phyloP scores from a whole-genome alignment of 768 basidiomycete species.

The Suillus americanus region DNA sequence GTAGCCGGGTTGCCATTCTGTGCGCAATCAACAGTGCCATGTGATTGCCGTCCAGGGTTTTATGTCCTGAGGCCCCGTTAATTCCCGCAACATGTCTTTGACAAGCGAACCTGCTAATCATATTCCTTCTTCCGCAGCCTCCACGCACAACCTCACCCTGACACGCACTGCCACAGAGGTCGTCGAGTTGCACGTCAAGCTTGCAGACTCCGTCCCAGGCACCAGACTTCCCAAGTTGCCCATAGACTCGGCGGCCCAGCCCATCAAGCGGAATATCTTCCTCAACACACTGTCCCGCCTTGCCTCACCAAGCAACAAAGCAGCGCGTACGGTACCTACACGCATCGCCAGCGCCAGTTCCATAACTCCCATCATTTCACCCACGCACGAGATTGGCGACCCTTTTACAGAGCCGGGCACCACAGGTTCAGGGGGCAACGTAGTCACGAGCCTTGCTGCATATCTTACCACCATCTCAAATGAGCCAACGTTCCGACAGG shows the following conservation, averaged over 20 bases:
- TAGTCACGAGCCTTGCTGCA: conserved; percentile 68
- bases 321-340: conserved; percentile 39
- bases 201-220: conserved; percentile 61
- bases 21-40: conserved; percentile 18
- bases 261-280: conserved; percentile 75
- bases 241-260: conserved; percentile 50
- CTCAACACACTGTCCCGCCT: conserved; percentile 84
- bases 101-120: conserved; percentile 27
- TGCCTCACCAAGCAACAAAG: conserved; percentile 67
- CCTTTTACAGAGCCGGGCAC: conserved; percentile 46
- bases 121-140: conserved; percentile 50
- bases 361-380: conserved; percentile 48
- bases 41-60: conserved; percentile 10
- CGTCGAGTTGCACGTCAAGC: conserved; percentile 78
- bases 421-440: conserved; percentile 38
- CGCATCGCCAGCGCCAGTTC: conserved; percentile 33
- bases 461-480: conserved; percentile 82
- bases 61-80: conserved; percentile 14
- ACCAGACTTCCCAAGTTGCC: conserved; percentile 61
- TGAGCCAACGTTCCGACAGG: conserved; percentile 56
- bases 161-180: conserved; percentile 77
- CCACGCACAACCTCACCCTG: conserved; percentile 87
- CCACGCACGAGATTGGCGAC: conserved; percentile 56
- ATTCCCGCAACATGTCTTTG: conserved; percentile 15
- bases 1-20: conserved; percentile 23